phyloP scores from a whole-genome alignment of 2,329 filamentous ascomycete genomes.

The Penicillium sp. region DNA sequence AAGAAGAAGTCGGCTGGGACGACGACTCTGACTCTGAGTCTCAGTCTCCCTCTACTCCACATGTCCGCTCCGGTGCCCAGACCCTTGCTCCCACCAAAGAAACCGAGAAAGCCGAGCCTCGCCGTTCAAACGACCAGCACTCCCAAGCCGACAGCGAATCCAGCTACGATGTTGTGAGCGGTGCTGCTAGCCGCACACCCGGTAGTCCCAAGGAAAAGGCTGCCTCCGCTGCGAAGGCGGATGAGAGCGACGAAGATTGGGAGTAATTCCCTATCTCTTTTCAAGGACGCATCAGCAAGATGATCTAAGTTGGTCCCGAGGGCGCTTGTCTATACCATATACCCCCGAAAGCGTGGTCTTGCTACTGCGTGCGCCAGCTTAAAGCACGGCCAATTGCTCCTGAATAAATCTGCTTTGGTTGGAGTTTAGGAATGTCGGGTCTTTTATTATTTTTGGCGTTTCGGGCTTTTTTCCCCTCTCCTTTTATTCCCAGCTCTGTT shows the following conservation, averaged over 20 bases:
- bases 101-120: constrained; percentile 63
- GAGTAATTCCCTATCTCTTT: constrained; percentile 52
- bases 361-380: neutral
- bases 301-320: neutral
- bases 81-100: constrained; percentile 34
- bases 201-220: constrained; percentile 59
- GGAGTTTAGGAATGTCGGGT: constrained; percentile 21
- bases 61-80: constrained; percentile 40
- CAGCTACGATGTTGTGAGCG: constrained; percentile 91
- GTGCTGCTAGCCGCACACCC: constrained; percentile 73
- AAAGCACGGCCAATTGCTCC: neutral
- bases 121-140: constrained; percentile 79
- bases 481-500: constrained; percentile 15
- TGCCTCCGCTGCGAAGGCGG: constrained; percentile 36
- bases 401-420: constrained; percentile 7
- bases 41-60: constrained; percentile 43
- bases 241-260: constrained; percentile 74
- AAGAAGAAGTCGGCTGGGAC: constrained; percentile 66
- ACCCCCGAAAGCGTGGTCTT: neutral
- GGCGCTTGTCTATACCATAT: constrained; percentile 7
- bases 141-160: constrained; percentile 90
- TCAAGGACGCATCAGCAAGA: neutral
- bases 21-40: constrained; percentile 66
- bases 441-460: constrained; percentile 18
- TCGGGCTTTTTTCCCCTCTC: neutral